These are phyloP conservation scores for Leishmania tarentolae DNA, from an alignment of 208 protist species.

Conservation along the genomic window DNA sequence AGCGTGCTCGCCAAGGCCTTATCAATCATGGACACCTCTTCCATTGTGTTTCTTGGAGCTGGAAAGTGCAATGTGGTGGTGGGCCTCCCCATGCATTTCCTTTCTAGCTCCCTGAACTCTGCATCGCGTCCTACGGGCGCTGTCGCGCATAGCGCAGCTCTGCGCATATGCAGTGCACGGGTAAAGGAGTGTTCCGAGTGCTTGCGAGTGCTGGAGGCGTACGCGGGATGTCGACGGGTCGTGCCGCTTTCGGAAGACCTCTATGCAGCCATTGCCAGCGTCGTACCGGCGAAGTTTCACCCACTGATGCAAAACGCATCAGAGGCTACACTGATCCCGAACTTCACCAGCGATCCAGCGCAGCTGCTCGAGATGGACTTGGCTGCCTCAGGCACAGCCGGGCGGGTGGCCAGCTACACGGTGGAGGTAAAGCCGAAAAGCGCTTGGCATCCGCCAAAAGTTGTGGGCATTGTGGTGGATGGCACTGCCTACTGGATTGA, in stretches of 20 bases:
- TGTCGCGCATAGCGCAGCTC: conserved; percentile 14
- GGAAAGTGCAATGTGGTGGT: conserved; percentile 39
- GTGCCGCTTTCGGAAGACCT: conserved; percentile 21
- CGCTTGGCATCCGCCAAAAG: conserved; percentile 51
- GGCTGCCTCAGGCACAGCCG: conserved; percentile 3
- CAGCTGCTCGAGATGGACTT: conserved; percentile 21
- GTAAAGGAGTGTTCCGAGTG: conserved; percentile 38
- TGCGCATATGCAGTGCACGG: conserved; percentile 24
- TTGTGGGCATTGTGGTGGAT: conserved; percentile 62
- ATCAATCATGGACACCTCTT: background rate
- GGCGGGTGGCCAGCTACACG: conserved; percentile 32
- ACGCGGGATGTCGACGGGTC: conserved; percentile 30
- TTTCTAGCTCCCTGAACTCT: background rate
- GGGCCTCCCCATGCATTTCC: conserved; percentile 11
- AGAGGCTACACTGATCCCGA: conserved; percentile 42
- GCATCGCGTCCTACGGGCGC: background rate
- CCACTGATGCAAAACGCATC: conserved; percentile 18
- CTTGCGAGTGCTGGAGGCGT: conserved; percentile 27
- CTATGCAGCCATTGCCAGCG: conserved; percentile 14
- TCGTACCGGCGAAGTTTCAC: conserved; percentile 24
- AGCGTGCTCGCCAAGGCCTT: background rate
- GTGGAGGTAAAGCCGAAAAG: conserved; percentile 84
- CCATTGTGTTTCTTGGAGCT: conserved; percentile 31
- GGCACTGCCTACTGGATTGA: conserved; percentile 44
- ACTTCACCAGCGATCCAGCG: conserved; percentile 37